phyloP scores from a whole-genome alignment of 2,329 filamentous ascomycete species.

The Hymenoscyphus fructigenus region DNA sequence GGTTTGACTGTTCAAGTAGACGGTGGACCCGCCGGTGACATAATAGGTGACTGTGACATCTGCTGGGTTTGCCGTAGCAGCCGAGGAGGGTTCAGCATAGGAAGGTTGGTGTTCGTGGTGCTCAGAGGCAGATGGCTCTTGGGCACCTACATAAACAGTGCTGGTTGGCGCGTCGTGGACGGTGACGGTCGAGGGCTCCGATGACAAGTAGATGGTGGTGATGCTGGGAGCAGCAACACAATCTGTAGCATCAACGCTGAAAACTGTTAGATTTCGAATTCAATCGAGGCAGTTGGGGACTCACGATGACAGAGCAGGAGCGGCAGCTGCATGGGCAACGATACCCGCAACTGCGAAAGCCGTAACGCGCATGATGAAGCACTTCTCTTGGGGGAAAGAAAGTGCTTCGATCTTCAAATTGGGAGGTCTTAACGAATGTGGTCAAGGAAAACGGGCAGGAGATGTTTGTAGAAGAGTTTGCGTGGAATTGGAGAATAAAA shows the following conservation, averaged over 20 bases:
- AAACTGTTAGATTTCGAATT: slow-evolving; percentile 13
- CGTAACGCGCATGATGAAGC: slow-evolving; percentile 29
- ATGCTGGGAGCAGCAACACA: slow-evolving; percentile 7
- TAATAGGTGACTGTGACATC: slow-evolving; percentile 23
- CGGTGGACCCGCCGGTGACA: slow-evolving; percentile 20
- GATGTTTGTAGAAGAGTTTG: not conserved
- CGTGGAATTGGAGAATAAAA: slow-evolving; percentile 9
- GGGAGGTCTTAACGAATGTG: slow-evolving; percentile 6
- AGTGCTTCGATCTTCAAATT: not conserved
- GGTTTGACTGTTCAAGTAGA: slow-evolving; percentile 29
- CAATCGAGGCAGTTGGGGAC: slow-evolving; percentile 10
- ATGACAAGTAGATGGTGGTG: slow-evolving; percentile 26
- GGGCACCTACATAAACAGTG: slow-evolving; percentile 18
- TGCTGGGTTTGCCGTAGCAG: slow-evolving; percentile 5
- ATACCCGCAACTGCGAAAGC: slow-evolving; percentile 22
- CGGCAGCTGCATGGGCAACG: slow-evolving; percentile 20
- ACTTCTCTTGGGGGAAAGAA: not conserved
- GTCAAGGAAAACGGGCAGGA: slow-evolving; percentile 7
- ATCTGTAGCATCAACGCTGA: slow-evolving; percentile 10
- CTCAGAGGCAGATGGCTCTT: not conserved
- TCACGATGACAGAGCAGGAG: slow-evolving; percentile 25
- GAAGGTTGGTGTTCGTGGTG: not conserved
- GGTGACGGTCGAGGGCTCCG: slow-evolving; percentile 20
- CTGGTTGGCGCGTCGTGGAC: slow-evolving; percentile 17
- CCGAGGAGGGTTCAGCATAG: not conserved